A percentile compares a stretch with the other conserved stretches of the same genome.
These are phyloP conservation scores for Colletotrichum limetticola DNA, from an alignment of 2,329 filamentous ascomycete genomes.

Conservation along the genomic window DNA sequence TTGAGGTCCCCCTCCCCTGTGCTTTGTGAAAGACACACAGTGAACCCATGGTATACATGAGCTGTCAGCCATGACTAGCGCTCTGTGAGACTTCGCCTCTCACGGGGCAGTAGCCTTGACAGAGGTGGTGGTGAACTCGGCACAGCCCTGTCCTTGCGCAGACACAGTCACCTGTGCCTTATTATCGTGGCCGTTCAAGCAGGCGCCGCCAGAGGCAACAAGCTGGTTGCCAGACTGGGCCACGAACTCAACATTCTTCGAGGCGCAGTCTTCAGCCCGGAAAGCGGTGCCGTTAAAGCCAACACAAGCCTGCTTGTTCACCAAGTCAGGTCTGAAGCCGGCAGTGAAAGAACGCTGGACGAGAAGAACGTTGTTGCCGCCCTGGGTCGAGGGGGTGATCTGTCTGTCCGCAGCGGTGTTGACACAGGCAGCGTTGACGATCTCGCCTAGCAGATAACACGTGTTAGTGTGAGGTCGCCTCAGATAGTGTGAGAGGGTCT, in stretches of 20 bases:
- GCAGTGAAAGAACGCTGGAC: constrained; percentile 50
- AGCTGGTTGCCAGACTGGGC: constrained; percentile 42
- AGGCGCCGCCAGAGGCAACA: constrained; percentile 44
- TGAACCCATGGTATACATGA: no score
- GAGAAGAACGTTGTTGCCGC: constrained; percentile 45
- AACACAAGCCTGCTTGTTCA: constrained; percentile 49
- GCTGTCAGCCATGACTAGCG: background rate
- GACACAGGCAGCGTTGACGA: constrained; percentile 53
- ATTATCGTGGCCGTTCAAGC: constrained; percentile 47
- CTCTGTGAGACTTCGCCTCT: background rate
- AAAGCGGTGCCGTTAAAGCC: constrained; percentile 53
- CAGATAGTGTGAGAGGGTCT: background rate
- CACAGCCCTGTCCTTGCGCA: constrained; percentile 42
- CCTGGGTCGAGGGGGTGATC: constrained; percentile 48
- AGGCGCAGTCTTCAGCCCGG: constrained; percentile 48
- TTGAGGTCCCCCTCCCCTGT: background rate
- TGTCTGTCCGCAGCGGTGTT: constrained; percentile 51
- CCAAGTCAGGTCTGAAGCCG: constrained; percentile 52
- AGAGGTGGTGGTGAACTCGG: constrained; percentile 43
- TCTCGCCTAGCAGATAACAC: constrained; percentile 45
- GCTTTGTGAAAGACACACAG: background rate
- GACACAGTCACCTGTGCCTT: constrained; percentile 45
- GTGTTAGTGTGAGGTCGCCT: background rate
- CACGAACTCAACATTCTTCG: constrained; percentile 39
- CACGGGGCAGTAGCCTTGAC: constrained; percentile 38